Conservation (phyloP, 805 yeast genomes). For the Debaryomyces maramus region DNA sequence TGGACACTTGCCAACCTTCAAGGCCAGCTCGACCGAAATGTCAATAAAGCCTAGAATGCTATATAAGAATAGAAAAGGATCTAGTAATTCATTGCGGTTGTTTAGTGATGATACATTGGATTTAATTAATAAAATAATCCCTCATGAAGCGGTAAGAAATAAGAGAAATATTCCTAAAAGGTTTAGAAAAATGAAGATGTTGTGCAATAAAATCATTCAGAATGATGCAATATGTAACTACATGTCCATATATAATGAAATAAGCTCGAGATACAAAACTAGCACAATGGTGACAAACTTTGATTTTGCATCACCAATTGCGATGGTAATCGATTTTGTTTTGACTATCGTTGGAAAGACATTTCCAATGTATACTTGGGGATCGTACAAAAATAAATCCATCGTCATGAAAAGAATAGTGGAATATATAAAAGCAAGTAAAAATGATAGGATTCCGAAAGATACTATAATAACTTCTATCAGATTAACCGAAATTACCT, state of each 20-base stretch:
- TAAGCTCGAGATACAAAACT: slow-evolving; percentile 22
- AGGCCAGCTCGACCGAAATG: not conserved
- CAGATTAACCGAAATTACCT: slow-evolving; percentile 45
- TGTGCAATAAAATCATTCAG: slow-evolving; percentile 20
- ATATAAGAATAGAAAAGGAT: slow-evolving; percentile 13
- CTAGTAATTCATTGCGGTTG: not conserved
- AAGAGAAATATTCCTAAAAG: slow-evolving; percentile 18
- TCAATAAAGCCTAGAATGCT: slow-evolving; percentile 22
- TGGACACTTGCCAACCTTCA: slow-evolving; percentile 17
- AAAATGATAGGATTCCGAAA: slow-evolving; percentile 35
- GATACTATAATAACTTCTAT: slow-evolving; percentile 34
- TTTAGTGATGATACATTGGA: not conserved
- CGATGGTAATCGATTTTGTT: slow-evolving; percentile 43
- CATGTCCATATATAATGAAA: slow-evolving; percentile 32
- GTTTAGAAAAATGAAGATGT: slow-evolving; percentile 16
- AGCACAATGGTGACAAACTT: slow-evolving; percentile 22
- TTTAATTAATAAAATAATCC: slow-evolving; percentile 4
- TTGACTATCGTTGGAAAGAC: slow-evolving; percentile 45
- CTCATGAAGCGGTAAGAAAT: not conserved
- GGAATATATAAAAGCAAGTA: slow-evolving; percentile 34
- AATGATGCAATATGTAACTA: slow-evolving; percentile 40
- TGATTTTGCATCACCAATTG: slow-evolving; percentile 28
- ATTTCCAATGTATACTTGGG: slow-evolving; percentile 54
- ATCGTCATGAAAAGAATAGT: slow-evolving; percentile 38
- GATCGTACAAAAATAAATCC: slow-evolving; percentile 49